Base-by-base conservation (phyloP, 345 rosid species). In the Salix exigua region DNA sequence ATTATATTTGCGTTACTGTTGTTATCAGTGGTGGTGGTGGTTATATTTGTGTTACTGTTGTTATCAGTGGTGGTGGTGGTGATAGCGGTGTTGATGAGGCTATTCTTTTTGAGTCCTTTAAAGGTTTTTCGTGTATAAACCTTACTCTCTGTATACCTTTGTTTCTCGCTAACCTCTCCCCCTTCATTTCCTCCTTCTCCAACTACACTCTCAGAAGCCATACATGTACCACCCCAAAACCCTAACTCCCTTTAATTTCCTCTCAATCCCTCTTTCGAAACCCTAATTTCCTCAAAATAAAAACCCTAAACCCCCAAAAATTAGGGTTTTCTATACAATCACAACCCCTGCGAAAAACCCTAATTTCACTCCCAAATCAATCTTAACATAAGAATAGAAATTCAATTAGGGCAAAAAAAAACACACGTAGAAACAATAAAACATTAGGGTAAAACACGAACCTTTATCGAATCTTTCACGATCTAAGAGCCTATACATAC, bases 171-270 rank as follows among this genome's bases (percentile, higher is more conserved):
- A 14, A 82, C 82, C 46, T 14, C 77, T 28, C 46, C 77, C 7
- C 85, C 96, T 79, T 86, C 91, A 71, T 81, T 87, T 35, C 75
- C 82, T 79, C 86, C 92, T 25, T 85, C 94, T 79, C 88, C 92
- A 61, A 81, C 91, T 78, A 83, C 83, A 81, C 91, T 86, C 91
- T 86, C 97, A 76, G 98, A 96, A 86, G 97, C 99, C 99, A 93
- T 96, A 84, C 97, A 91, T 85, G 90, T 76, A 82, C 75, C 75
- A 46, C 78, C 81, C 66, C 68, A 50, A 71, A 82, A 83, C 90
- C 85, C 91, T 91, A 75, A 75, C 12, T 61, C 68, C 35, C 76
- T 42, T 62, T 69, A 82, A 71, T 48, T 62, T 44, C 79, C 75
- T 31, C 50, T n/a, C 78, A 10, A 35, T 37, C 12, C 11, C 37